phyloP scores from a whole-genome alignment of 768 basidiomycete species.

The Sporobolomyces roseus region DNA sequence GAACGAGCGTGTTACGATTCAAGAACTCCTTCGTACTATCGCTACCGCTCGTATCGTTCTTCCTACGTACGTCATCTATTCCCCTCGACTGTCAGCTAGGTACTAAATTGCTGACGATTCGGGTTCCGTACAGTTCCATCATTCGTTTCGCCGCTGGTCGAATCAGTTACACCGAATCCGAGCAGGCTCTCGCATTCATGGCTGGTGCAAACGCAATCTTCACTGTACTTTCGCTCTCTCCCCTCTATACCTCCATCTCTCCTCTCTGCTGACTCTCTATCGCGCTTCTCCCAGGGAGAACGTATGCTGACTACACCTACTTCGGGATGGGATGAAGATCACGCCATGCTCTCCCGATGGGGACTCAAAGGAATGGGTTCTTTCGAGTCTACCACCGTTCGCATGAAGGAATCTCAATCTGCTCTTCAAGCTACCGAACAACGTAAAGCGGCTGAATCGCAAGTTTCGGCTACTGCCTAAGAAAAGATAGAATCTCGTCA shows the following conservation, averaged over 20 bases:
- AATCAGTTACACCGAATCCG: conserved; percentile 78
- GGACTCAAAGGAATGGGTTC: conserved; percentile 85
- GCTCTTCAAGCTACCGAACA: conserved; percentile 32
- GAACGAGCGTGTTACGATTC: conserved; percentile 82
- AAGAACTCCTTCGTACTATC: conserved; percentile 84
- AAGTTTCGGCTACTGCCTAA: conserved; percentile 3
- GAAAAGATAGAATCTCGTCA: no score
- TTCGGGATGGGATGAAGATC: conserved; percentile 91
- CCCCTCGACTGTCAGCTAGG: neutral
- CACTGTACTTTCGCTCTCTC: conserved; percentile 56
- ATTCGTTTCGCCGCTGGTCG: conserved; percentile 92
- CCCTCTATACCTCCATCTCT: neutral
- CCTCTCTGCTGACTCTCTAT: neutral
- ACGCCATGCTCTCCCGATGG: conserved; percentile 88
- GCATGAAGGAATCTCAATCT: conserved; percentile 29
- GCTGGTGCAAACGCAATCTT: conserved; percentile 97
- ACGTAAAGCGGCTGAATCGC: conserved; percentile 17
- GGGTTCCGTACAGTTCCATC: conserved; percentile 56
- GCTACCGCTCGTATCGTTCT: conserved; percentile 90
- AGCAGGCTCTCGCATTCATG: conserved; percentile 98
- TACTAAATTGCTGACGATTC: neutral
- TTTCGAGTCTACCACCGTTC: conserved; percentile 55
- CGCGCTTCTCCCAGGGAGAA: conserved; percentile 55
- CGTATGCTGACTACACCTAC: conserved; percentile 89
- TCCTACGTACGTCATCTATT: conserved; percentile 57